Evolutionary conservation across 2,329 filamentous ascomycete species (phyloP), one percentile per base, ranked within the genome.

Genomic region (Hymenotorrendiella dingleyae): DNA sequence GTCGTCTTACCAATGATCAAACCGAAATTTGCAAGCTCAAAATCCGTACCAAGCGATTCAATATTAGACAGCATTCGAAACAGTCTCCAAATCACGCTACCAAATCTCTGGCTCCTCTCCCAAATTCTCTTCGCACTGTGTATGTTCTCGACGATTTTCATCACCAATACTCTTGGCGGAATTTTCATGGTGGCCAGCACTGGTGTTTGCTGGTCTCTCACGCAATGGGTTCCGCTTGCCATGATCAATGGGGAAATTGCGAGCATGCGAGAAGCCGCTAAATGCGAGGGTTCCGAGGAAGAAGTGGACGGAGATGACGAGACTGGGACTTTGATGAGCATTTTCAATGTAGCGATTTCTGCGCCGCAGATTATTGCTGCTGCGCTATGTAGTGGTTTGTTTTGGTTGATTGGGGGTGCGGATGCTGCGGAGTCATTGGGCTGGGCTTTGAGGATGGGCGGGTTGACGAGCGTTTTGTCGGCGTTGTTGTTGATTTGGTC

Each of bases 201-300:
- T 8, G 59, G 58, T 16, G 39, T 62, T 2, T 53, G 56, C 6
- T 62, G 58, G 59, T 55, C 57, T 3, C 35, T 61, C 23, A 62
- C 57, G 1, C 52, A 57, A 33, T 61, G 54, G 56, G 55, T 52
- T 16, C 60, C 59, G 1, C 59, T 58, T 38, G 57, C 56, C 1
- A 45, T 61, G 19, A 59, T 62, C 14, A 56, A 55, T 7, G 44
- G 44, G 9, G 59, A 61, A 35, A 45, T 59, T 19, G 54, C 33
- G 4, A 23, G 7, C 17, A 33, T 36, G 19, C 24, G 34, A 4
- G 34, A 43, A 12, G 22, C 39, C 6, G 17, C n/a, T 4, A 12
- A 17, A 5, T 16, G 29, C 21, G 40, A 43, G 6, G 20, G 11
- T n/a, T n/a, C 20, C 23, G 19, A 29, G n/a, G 36, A 16, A 49